Evolutionary conservation across 768 basidiomycete species (phyloP).

Genomic region (Suillus weaverae): DNA sequence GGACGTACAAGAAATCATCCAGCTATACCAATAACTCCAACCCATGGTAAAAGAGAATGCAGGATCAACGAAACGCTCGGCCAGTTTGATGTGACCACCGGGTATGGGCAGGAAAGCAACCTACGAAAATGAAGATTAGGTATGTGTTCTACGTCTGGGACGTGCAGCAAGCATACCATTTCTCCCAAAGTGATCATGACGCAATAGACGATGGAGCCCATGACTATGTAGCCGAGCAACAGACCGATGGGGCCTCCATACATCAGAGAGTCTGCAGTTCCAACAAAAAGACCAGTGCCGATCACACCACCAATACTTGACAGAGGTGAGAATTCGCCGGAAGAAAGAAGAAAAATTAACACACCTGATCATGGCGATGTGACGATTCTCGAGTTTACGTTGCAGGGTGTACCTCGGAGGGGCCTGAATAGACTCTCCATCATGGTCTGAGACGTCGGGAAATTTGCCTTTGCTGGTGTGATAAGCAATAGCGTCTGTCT

Average conservation of each 20-base stretch:
- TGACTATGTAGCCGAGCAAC: slow-evolving; percentile 63
- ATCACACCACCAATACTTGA: slow-evolving; percentile 60
- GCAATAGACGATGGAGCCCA: slow-evolving; percentile 69
- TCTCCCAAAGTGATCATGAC: slow-evolving; percentile 70
- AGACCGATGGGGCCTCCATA: slow-evolving; percentile 75
- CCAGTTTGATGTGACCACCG: slow-evolving; percentile 78
- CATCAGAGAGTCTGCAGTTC: slow-evolving; percentile 51
- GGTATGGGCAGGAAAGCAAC: slow-evolving; percentile 75
- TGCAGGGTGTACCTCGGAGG: slow-evolving; percentile 32
- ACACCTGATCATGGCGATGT: slow-evolving; percentile 81
- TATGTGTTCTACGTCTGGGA: slow-evolving; percentile 41
- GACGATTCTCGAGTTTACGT: slow-evolving; percentile 72
- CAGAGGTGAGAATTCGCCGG: not conserved
- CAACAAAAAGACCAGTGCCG: slow-evolving; percentile 66
- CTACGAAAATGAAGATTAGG: slow-evolving; percentile 55
- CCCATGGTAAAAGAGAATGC: slow-evolving; percentile 61
- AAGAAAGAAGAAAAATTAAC: slow-evolving; percentile 2
- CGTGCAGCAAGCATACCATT: slow-evolving; percentile 69
- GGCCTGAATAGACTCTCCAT: slow-evolving; percentile 15
- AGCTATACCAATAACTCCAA: slow-evolving; percentile 53
- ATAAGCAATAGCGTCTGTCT: slow-evolving; percentile 9
- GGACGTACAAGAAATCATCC: slow-evolving; percentile 26
- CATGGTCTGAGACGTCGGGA: slow-evolving; percentile 19
- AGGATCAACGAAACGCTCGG: slow-evolving; percentile 80
- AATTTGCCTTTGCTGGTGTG: slow-evolving; percentile 4